Evolutionary conservation across 2,329 filamentous ascomycete species (phyloP).

Genomic region (Dendrostoma leiphaemia): DNA sequence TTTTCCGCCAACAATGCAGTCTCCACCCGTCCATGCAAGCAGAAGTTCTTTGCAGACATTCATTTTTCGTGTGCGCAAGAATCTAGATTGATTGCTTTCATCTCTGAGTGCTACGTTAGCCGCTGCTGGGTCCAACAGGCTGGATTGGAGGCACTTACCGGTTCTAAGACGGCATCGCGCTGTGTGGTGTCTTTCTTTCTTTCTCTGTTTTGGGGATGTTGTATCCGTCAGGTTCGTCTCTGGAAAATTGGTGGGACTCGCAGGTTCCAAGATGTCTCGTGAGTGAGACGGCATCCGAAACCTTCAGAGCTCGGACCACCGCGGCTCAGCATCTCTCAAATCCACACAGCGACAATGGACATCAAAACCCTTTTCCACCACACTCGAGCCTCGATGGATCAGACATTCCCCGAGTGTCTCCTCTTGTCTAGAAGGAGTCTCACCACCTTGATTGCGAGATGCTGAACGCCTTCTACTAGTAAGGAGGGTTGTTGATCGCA

Average conservation of each 20-base stretch:
- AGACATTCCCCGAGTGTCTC: too few relatives aligned
- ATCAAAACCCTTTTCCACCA: too few relatives aligned
- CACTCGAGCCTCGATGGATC: too few relatives aligned
- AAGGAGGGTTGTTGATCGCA: constrained; percentile 16
- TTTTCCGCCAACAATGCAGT: neutral
- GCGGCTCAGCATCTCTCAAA: neutral
- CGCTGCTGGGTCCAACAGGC: neutral
- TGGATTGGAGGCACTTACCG: neutral
- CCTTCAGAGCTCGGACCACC: neutral
- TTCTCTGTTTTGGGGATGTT: too few relatives aligned
- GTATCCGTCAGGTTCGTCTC: too few relatives aligned
- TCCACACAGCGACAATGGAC: too few relatives aligned
- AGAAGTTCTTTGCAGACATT: neutral
- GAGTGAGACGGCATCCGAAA: neutral
- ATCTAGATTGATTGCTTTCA: neutral
- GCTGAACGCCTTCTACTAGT: neutral
- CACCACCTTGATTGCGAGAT: too few relatives aligned
- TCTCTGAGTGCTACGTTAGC: neutral
- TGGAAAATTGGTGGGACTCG: neutral
- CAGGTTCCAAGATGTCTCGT: neutral
- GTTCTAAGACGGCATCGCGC: neutral
- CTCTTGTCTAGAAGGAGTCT: too few relatives aligned
- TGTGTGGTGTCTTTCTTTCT: too few relatives aligned
- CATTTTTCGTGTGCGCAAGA: neutral
- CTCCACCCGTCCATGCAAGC: neutral